A percentile compares a stretch with the other conserved stretches of the same genome.
Conservation (phyloP, 148 eudicot species). For the Talinum fruticosum region DNA sequence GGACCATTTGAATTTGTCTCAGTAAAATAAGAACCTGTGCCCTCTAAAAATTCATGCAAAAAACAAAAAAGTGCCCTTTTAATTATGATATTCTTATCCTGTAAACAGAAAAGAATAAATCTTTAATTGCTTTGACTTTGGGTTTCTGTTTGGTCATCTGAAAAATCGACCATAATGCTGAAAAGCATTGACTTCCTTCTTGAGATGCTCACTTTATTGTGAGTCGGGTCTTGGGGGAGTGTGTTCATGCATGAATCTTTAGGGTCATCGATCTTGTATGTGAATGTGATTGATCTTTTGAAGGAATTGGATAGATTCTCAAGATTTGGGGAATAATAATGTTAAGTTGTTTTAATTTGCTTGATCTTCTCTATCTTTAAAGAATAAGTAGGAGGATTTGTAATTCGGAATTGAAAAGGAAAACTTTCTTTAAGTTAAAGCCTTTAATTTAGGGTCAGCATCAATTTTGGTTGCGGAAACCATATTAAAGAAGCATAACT, state of each 20-base stretch:
- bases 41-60: neutral
- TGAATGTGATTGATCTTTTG: neutral
- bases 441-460: too few species aligned
- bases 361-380: too few species aligned
- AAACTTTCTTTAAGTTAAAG: too few species aligned
- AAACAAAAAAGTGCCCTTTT: neutral
- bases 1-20: neutral
- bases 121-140: neutral
- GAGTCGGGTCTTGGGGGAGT: neutral
- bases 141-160: neutral
- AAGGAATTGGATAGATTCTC: constrained; percentile 15
- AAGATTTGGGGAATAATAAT: constrained; percentile 14
- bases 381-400: too few species aligned
- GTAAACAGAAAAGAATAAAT: neutral
- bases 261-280: neutral
- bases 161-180: neutral
- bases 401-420: neutral
- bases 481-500: too few species aligned
- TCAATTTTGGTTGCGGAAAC: too few species aligned
- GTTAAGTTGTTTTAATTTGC: neutral
- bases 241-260: constrained; percentile 13
- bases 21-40: neutral
- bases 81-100: neutral
- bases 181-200: neutral
- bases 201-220: neutral